Base-by-base conservation (phyloP, 2,329 filamentous ascomycete species). In the Claviceps maximensis region DNA sequence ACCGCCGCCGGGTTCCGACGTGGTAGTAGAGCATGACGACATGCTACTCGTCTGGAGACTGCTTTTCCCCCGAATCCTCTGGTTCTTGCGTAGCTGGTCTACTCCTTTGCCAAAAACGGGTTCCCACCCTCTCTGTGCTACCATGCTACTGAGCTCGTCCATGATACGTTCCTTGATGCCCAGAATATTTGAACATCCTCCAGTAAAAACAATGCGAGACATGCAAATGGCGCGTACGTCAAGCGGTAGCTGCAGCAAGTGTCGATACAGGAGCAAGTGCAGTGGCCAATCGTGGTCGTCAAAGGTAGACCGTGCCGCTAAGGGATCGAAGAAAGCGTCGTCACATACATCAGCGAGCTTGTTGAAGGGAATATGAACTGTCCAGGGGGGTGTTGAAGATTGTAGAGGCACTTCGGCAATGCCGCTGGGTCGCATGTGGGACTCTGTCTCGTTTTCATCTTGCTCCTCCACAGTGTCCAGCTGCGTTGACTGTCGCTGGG, bases 221-320 rank as follows among this genome's bases (percentile, higher is more conserved):
- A 96, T 93, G 67, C 91, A 96, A 4, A 84, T 70, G 1, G 86
- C 84, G 25, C 93, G 82, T 4, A 90, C 82, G 66, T 98, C 93
- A 4, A 91, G 71, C 0, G 89, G 87, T 1, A 96, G 74, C 8
- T 80, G 76, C 1, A 94, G 74, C 1, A 98, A 76, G 40, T 83
- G 78, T 51, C 80, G 78, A 68, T 95, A 94, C 2, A 94, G 74
- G 9, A 97, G 76, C 13, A 83, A 65, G 50, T 87, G 87, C 1
- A 97, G 62, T 0, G 91, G 83, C 19, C 87, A 76, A 58, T 97
- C 91, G 59, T 98, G 77, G 61, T 97, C 90, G 62, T 98, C 93
- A 56, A 89, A 82, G 41, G 82, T 80, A 19, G 68, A 65, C 62
- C 71, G 61, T 62, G 70, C 56, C 70, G 69, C 63, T 60, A 74